Conservation (phyloP, 139 green algal species). For the Trebouxia sp. region DNA sequence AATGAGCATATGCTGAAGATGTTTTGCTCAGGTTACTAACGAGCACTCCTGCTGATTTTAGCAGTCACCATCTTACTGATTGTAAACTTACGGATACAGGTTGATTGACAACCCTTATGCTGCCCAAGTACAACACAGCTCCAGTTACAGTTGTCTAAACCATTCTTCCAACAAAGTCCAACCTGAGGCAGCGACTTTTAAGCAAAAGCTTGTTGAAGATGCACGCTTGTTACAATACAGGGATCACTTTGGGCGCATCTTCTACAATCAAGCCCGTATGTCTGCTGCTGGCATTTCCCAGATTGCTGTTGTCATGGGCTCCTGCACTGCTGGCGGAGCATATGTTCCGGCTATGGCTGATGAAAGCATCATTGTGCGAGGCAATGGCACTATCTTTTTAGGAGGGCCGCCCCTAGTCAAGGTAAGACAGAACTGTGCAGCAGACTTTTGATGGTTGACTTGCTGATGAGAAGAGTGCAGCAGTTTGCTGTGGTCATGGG, state of each 20-base stretch:
- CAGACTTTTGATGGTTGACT: too few relatives aligned
- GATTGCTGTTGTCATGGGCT: constrained; percentile 90
- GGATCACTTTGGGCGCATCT: constrained; percentile 29
- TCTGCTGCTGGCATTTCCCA: constrained; percentile 82
- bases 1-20: too few relatives aligned
- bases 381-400: constrained; percentile 83
- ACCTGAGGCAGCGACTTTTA: too few relatives aligned
- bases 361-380: constrained; percentile 80
- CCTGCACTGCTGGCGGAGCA: constrained; percentile 91
- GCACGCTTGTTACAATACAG: not conserved
- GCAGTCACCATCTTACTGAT: too few relatives aligned
- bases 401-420: constrained; percentile 67
- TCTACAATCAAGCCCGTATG: constrained; percentile 79
- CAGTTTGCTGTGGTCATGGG: constrained; percentile 93
- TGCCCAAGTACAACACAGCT: too few relatives aligned
- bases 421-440: constrained; percentile 41
- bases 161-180: too few relatives aligned
- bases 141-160: too few relatives aligned
- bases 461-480: too few relatives aligned
- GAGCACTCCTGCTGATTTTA: too few relatives aligned
- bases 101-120: too few relatives aligned
- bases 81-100: too few relatives aligned
- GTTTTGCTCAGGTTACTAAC: too few relatives aligned
- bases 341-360: constrained; percentile 80
- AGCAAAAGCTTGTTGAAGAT: not conserved